A percentile compares a stretch with the other conserved stretches of the same genome.
These are phyloP conservation scores for Solanum gandarillasii DNA, from an alignment of 257 asterid species.

Conservation along the genomic window DNA sequence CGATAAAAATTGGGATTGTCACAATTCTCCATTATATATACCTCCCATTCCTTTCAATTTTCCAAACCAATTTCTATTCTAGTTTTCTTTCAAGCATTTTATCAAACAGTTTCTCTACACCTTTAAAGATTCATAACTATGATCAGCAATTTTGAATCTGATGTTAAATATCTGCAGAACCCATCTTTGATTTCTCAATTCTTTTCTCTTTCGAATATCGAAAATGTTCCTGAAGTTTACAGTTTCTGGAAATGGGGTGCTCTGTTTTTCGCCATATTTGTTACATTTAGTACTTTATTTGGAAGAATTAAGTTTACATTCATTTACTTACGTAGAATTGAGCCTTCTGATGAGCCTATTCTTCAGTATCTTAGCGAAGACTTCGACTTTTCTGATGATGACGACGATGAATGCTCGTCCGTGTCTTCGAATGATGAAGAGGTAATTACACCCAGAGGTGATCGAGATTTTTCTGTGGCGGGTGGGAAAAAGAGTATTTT, in stretches of 20 bases:
- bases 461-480: slow-evolving; percentile 32
- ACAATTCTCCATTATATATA: slow-evolving; percentile 7
- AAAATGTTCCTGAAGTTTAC: slow-evolving; percentile 15
- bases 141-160: slow-evolving; percentile 61
- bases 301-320: slow-evolving; percentile 39
- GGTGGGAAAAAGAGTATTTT: slow-evolving; percentile 24
- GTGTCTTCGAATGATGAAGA: slow-evolving; percentile 31
- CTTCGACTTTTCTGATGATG: slow-evolving; percentile 41
- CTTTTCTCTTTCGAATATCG: slow-evolving; percentile 20
- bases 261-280: slow-evolving; percentile 49
- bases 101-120: not conserved
- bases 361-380: slow-evolving; percentile 27
- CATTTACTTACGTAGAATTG: slow-evolving; percentile 31
- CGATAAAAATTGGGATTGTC: not conserved
- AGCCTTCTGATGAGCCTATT: slow-evolving; percentile 30
- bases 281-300: slow-evolving; percentile 54
- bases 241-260: slow-evolving; percentile 92
- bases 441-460: not conserved
- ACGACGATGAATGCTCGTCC: slow-evolving; percentile 30
- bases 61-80: not conserved
- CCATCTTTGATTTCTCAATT: slow-evolving; percentile 46
- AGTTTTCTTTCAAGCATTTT: not conserved
- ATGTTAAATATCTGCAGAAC: slow-evolving; percentile 54
- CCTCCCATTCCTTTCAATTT: not conserved
- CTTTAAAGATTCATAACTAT: slow-evolving; percentile 13